Percentiles rank a stretch among this genome's conserved stretches.
phyloP scores from a whole-genome alignment of 306 rosid species.

The Sechiopsis laciniata region DNA sequence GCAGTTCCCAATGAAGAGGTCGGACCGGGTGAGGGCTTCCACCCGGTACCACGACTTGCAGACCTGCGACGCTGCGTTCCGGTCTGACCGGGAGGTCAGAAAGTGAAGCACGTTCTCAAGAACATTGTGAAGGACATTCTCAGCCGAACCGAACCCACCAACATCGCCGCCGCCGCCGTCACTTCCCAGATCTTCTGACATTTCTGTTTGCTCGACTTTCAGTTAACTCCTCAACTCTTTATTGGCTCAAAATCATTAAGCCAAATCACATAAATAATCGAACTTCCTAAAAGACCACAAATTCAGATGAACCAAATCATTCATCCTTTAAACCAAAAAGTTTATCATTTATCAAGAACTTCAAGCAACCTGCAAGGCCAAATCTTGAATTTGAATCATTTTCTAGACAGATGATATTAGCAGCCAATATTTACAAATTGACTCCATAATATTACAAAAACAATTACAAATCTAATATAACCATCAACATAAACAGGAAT shows the following conservation, averaged over 20 bases:
- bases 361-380: constrained; percentile 8
- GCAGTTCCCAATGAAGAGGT: constrained; percentile 74
- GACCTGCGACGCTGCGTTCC: constrained; percentile 87
- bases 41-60: constrained; percentile 83
- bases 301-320: neutral
- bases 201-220: constrained; percentile 44
- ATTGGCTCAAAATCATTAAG: neutral
- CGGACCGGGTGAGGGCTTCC: constrained; percentile 83
- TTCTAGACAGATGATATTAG: neutral
- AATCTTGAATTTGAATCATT: neutral
- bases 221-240: constrained; percentile 17
- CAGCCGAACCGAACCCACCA: constrained; percentile 22
- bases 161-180: constrained; percentile 23
- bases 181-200: constrained; percentile 54
- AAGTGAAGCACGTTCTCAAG: constrained; percentile 87
- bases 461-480: neutral
- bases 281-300: neutral
- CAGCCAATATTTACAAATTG: neutral
- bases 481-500: neutral
- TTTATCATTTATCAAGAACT: neutral
- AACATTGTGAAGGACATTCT: constrained; percentile 72
- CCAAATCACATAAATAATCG: neutral
- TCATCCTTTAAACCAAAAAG: neutral
- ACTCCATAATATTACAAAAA: neutral
- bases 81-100: constrained; percentile 62